A percentile compares a stretch with the other conserved stretches of the same genome.
Conservation (phyloP, 192 early-diverging fungal species). For the Backusella psychrophila region DNA sequence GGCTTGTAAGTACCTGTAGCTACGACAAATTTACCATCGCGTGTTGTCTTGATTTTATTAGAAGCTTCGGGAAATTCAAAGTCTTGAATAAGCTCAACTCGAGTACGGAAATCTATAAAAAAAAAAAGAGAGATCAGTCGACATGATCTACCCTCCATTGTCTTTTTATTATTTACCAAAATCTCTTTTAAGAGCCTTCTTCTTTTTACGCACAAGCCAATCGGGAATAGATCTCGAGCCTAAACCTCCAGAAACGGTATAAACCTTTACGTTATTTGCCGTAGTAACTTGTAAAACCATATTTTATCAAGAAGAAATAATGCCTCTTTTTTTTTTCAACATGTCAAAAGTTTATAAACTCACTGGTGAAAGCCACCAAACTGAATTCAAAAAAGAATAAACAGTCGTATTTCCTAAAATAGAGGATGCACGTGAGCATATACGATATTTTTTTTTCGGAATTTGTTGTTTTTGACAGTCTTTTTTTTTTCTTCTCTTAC, state of each 20-base stretch:
- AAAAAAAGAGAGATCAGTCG: neutral
- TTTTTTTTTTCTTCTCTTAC: neutral
- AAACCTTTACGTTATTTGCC: constrained; percentile 94
- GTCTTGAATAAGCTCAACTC: constrained; percentile 97
- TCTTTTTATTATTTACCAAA: constrained; percentile 48
- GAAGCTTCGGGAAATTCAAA: constrained; percentile 98
- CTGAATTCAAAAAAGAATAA: constrained; percentile 7
- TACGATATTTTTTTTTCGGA: neutral
- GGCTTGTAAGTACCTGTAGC: constrained; percentile 99
- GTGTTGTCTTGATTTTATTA: constrained; percentile 75
- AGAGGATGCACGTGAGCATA: neutral
- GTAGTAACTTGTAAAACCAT: constrained; percentile 83
- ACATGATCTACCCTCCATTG: neutral
- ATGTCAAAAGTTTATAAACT: constrained; percentile 2
- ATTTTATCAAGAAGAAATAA: neutral
- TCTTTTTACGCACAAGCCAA: constrained; percentile 88
- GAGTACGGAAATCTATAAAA: constrained; percentile 75
- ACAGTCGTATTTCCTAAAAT: neutral
- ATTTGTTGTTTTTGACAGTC: neutral
- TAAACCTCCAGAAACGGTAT: constrained; percentile 74
- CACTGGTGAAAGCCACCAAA: neutral
- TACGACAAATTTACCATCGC: constrained; percentile 84
- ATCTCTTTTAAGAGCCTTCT: constrained; percentile 87
- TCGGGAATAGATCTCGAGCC: constrained; percentile 86
- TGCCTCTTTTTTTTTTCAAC: neutral